Percentiles rank a stretch among this genome's conserved stretches.
Evolutionary conservation across 2,329 filamentous ascomycete genomes (phyloP).

Genomic region (Monosporascus sp.): DNA sequence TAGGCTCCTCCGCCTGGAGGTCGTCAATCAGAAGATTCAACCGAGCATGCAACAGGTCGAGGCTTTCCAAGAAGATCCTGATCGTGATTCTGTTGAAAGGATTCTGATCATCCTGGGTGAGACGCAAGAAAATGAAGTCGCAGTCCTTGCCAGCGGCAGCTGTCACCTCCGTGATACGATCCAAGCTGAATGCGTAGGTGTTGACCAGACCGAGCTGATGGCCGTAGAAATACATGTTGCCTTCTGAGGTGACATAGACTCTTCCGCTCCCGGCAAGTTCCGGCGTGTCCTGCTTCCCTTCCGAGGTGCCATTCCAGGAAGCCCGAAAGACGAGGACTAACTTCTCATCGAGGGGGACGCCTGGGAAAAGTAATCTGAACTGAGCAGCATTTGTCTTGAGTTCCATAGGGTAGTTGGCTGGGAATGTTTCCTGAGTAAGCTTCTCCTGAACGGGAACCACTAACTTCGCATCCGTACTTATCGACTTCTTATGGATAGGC

Average conservation of each 20-base stretch:
- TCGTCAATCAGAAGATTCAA: slow-evolving; percentile 84
- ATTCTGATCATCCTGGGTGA: slow-evolving; percentile 56
- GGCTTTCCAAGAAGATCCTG: slow-evolving; percentile 87
- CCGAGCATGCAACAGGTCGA: slow-evolving; percentile 75
- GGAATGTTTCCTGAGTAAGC: slow-evolving; percentile 54
- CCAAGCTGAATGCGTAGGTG: slow-evolving; percentile 71
- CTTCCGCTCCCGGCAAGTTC: slow-evolving; percentile 64
- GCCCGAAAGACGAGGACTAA: slow-evolving; percentile 89
- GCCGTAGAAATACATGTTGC: slow-evolving; percentile 90
- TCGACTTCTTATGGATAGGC: slow-evolving; percentile 36
- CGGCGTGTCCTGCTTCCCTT: slow-evolving; percentile 36
- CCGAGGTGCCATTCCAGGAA: slow-evolving; percentile 64
- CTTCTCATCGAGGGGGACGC: slow-evolving; percentile 71
- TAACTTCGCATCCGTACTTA: slow-evolving; percentile 36
- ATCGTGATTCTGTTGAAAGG: slow-evolving; percentile 73
- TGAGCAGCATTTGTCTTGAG: slow-evolving; percentile 85
- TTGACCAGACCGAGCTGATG: slow-evolving; percentile 89
- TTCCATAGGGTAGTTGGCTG: slow-evolving; percentile 72
- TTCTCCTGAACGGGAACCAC: slow-evolving; percentile 25
- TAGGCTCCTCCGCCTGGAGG: slow-evolving; percentile 65
- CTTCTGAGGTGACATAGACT: slow-evolving; percentile 76
- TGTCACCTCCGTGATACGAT: slow-evolving; percentile 80
- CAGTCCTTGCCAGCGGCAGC: slow-evolving; percentile 85
- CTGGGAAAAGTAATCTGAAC: slow-evolving; percentile 86
- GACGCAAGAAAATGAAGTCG: slow-evolving; percentile 86